Evolutionary conservation across 2,329 filamentous ascomycete genomes (phyloP), one percentile per base, ranked within the genome.

Genomic region (Hymenoscyphus linearis): DNA sequence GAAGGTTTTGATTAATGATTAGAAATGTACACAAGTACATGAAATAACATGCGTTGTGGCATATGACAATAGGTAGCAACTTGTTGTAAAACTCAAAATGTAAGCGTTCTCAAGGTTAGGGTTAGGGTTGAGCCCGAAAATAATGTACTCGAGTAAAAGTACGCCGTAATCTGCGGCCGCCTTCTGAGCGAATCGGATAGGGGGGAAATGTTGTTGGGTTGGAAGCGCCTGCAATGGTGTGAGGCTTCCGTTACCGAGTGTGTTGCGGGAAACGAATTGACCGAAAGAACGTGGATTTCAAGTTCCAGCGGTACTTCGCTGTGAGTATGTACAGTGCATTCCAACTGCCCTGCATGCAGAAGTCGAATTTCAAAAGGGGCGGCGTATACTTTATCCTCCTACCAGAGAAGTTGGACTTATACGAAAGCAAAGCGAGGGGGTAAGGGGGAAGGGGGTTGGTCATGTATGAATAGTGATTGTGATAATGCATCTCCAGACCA

Each of bases 401-500:
- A 18, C 26, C 52, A 31, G 10, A 53, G 4, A 25, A n/a, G n/a
- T 53, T 25, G 27, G 52, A 25, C 13, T 53, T 22, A 34, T 26
- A 22, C 14, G 40, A 47, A 14, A 18, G 22, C 2, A 31, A 22
- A 36, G 18, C 14, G 36, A 56, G 36, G 2, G n/a, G 7, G 18
- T 25, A 40, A 36, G 16, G 22, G 22, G 10, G 25, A 3, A 10
- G 25, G 25, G 25, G 22, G 18, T 22, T 27, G 27, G 12, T 50
- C 6, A 18, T 44, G 27, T 52, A 52, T 60, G 58, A 26, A 55
- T 52, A 34, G 58, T 52, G 58, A 60, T 60, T 55, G 58, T 60
- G 52, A 56, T 60, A 60, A 60, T 60, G 58, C 58, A 56, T 22
- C 40, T 25, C 35, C 37, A 60, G 22, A 53, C 26, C 52, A 26